Conservation (phyloP, 306 rosid species). For the Quercus gilva region DNA sequence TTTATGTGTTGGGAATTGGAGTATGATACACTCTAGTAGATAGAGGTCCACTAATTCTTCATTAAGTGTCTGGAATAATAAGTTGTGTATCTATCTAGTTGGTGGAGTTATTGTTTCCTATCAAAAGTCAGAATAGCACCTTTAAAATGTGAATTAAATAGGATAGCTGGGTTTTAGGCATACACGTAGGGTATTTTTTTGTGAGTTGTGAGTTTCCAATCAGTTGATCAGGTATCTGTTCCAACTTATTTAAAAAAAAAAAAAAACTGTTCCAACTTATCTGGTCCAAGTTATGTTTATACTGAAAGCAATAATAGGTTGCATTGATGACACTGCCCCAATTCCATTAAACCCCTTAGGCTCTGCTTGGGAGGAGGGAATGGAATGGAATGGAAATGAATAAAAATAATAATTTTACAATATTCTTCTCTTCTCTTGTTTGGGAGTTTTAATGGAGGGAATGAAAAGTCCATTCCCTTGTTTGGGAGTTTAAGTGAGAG, state of each 20-base stretch:
- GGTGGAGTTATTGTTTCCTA: not conserved
- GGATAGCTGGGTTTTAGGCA: not conserved
- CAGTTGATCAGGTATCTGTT: too few species aligned
- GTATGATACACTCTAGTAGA: not conserved
- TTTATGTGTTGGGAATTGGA: not conserved
- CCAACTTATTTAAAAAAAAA: not conserved
- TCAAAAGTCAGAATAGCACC: slow-evolving; percentile 4
- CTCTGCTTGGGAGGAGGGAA: too few species aligned
- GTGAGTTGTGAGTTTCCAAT: not conserved
- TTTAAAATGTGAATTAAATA: not conserved
- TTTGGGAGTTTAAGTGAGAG: too few species aligned
- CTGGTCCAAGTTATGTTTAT: not conserved
- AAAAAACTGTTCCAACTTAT: not conserved
- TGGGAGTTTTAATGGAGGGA: too few species aligned
- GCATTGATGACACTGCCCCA: not conserved
- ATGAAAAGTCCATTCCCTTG: too few species aligned
- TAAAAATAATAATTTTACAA: too few species aligned
- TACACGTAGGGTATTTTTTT: not conserved
- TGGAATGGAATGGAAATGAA: too few species aligned
- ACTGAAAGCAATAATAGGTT: not conserved
- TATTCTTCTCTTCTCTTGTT: too few species aligned
- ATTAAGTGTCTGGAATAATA: too few species aligned
- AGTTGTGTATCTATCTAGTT: not conserved
- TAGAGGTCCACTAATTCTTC: not conserved
- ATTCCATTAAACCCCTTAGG: not conserved